Base-by-base conservation (phyloP, 495 filamentous ascomycete species). In the Lepraria neglecta region DNA sequence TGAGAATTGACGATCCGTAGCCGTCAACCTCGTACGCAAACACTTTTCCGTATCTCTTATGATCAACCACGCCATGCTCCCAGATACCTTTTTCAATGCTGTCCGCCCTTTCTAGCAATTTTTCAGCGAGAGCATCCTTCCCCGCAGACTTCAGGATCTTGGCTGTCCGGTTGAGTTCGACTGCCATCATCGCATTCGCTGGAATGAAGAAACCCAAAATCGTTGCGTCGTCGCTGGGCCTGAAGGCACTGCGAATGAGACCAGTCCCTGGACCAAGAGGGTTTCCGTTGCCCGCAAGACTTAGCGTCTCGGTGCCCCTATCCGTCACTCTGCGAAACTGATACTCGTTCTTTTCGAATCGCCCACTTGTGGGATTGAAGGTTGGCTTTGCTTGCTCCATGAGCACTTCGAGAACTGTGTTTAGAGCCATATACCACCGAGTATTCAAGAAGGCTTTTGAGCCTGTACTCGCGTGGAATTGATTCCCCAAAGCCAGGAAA, bases 11-110 rank as follows among this genome's bases (percentile, higher is more conserved):
- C 14, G 88, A 91, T 51, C 94, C 95, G 66, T 94, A 99, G 1
- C 94, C 94, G 70, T 99, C 94, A 15, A 97, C 90, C 73, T 99
- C 94, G 69, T 87, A 99, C 6, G 94, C 94, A 70, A 96, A 99
- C 4, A 99, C 94, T 24, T 87, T 76, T 33, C 95, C 95, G 64
- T 86, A 96, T 46, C 80, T 85, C 64, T 85, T 81, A 68, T 96
- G 91, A 4, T 76, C 73, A n/a, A 97, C 87, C 14, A 96, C 86
- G n/a, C 89, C 94, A 67, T 97, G 83, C 61, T 95, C 86, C 79
- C 85, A 89, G 45, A 99, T 81, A 3, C 90, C 92, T 31, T 83
- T 78, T 19, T 81, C 81, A 38, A 99, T 91, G 3, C 73, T 75
- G 57, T 84, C 75, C 56, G 86, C 85, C 65, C 89, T 85, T n/a